Conservation (phyloP, 2,329 filamentous ascomycete genomes). For the Tolypocladium tundrense region DNA sequence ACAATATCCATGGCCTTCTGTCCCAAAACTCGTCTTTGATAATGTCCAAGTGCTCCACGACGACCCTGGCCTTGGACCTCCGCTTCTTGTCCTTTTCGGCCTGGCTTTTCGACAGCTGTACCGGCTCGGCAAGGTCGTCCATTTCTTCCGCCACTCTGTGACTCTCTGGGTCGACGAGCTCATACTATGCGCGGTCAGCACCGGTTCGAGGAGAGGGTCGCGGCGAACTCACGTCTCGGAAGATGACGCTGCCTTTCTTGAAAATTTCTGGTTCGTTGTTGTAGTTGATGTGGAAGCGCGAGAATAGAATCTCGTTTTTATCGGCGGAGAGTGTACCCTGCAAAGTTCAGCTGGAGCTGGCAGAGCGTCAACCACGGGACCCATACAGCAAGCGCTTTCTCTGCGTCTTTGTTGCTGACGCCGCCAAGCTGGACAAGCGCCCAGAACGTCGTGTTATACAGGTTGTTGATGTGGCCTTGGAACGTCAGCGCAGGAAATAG, state of each 20-base stretch:
- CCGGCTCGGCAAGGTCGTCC: conserved; percentile 40
- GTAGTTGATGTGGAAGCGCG: conserved; percentile 85
- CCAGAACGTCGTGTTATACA: conserved; percentile 98
- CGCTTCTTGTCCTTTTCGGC: conserved; percentile 74
- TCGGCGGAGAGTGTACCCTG: conserved; percentile 76
- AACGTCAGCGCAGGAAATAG: conserved; percentile 6
- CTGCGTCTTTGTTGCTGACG: conserved; percentile 67
- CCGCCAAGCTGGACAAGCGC: conserved; percentile 69
- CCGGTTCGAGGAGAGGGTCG: too few species aligned
- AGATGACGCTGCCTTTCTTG: conserved; percentile 86
- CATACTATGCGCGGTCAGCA: conserved; percentile 43
- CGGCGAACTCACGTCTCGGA: conserved; percentile 55
- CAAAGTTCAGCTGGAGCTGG: conserved; percentile 3
- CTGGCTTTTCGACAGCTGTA: conserved; percentile 64
- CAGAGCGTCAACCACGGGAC: too few species aligned
- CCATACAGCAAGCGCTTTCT: conserved; percentile 63
- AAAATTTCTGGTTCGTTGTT: conserved; percentile 91
- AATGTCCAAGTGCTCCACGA: conserved; percentile 81
- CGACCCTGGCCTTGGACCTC: conserved; percentile 67
- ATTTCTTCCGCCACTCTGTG: conserved; percentile 35
- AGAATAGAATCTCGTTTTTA: conserved; percentile 95
- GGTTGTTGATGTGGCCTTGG: conserved; percentile 88
- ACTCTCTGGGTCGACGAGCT: conserved; percentile 51
- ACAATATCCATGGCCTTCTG: conserved; percentile 71
- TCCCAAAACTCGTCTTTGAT: conserved; percentile 96